These are phyloP conservation scores for Neocallimastix lanati DNA, from an alignment of 192 early-diverging fungal genomes.

Conservation along the genomic window DNA sequence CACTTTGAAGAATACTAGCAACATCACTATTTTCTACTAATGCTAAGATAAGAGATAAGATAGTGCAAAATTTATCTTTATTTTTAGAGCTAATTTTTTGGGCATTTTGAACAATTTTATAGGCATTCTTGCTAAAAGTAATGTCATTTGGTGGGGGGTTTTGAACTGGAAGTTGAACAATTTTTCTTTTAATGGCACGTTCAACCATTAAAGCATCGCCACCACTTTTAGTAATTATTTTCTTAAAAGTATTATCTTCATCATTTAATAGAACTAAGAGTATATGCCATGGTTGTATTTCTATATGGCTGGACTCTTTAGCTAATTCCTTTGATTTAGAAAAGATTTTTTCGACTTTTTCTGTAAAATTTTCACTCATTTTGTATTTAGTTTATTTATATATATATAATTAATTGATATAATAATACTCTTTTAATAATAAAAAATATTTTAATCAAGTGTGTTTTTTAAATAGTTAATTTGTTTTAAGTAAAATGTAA, in stretches of 20 bases:
- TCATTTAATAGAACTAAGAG: conserved; percentile 63
- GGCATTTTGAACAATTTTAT: conserved; percentile 21
- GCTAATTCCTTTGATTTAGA: neutral
- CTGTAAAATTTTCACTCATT: neutral
- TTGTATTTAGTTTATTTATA: too few species aligned
- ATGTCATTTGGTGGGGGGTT: conserved; percentile 64
- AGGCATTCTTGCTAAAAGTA: conserved; percentile 34
- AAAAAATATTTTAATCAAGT: too few species aligned
- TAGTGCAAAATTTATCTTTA: neutral
- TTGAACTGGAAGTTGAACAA: too few species aligned
- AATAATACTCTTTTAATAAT: too few species aligned
- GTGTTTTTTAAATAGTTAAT: too few species aligned
- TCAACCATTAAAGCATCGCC: conserved; percentile 56
- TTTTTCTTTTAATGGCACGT: conserved; percentile 64
- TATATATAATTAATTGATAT: too few species aligned
- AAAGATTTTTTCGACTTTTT: neutral
- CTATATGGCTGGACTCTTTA: too few species aligned
- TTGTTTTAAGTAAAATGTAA: too few species aligned
- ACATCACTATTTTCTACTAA: neutral
- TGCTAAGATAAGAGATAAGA: neutral
- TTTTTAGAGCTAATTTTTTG: too few species aligned
- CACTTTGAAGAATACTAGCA: neutral
- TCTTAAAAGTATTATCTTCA: conserved; percentile 57
- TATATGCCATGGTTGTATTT: too few species aligned
- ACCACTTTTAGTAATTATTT: conserved; percentile 65